Evolutionary conservation across 352 stramenopile species (phyloP).

Genomic region (Nothophytophthora sp.): DNA sequence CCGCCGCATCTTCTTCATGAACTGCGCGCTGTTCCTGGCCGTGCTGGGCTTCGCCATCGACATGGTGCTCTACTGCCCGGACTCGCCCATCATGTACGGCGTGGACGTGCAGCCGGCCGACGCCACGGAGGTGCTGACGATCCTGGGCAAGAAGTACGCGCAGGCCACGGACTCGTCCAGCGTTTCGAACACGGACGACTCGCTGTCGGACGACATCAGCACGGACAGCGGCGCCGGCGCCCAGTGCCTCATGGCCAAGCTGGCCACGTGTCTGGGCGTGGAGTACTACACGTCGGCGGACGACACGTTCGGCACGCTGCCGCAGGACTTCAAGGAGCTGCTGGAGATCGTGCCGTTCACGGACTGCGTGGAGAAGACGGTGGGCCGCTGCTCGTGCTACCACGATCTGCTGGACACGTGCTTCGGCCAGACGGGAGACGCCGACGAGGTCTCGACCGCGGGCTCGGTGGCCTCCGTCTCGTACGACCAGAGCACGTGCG

Average conservation of each 20-base stretch:
- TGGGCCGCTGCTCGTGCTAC: constrained; percentile 50
- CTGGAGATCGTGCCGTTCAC: constrained; percentile 52
- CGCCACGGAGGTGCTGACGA: constrained; percentile 23
- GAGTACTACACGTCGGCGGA: constrained; percentile 37
- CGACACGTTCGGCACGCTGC: constrained; percentile 61
- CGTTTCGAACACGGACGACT: constrained; percentile 29
- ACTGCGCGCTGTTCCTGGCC: constrained; percentile 71
- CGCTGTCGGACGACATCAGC: constrained; percentile 22
- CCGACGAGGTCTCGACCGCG: constrained; percentile 35
- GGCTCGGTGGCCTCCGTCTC: constrained; percentile 20
- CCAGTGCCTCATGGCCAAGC: constrained; percentile 68
- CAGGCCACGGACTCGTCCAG: constrained; percentile 24
- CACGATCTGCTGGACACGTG: constrained; percentile 45
- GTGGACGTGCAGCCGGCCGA: constrained; percentile 43
- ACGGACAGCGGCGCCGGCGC: constrained; percentile 25
- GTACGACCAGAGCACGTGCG: constrained; percentile 68
- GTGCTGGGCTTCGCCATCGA: constrained; percentile 71
- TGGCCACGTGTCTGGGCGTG: constrained; percentile 71
- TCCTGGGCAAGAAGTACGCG: constrained; percentile 66
- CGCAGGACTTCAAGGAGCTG: constrained; percentile 69
- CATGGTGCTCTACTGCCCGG: constrained; percentile 73
- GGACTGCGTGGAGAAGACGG: constrained; percentile 35
- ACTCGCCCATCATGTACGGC: constrained; percentile 79
- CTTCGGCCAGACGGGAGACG: constrained; percentile 40
- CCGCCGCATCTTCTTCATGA: constrained; percentile 84